Evolutionary conservation across 2,329 filamentous ascomycete genomes (phyloP).

Genomic region (Juglanconis oblonga): DNA sequence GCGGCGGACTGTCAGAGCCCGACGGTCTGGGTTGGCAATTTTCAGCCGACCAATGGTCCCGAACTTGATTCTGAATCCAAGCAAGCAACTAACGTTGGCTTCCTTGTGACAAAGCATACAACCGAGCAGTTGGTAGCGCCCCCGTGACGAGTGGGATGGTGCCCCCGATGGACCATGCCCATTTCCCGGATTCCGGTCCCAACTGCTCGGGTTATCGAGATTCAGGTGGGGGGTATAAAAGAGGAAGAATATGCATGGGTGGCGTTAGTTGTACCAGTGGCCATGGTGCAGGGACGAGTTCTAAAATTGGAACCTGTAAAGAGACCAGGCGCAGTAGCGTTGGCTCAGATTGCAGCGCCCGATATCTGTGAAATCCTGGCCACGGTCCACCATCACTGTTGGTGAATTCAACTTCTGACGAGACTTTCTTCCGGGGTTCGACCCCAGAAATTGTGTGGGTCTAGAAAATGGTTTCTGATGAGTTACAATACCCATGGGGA

Average conservation of each 20-base stretch:
- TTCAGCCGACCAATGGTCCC: neutral
- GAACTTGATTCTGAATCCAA: neutral
- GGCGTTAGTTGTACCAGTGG: neutral
- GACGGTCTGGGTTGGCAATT: neutral
- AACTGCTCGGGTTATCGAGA: constrained; percentile 5
- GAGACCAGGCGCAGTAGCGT: constrained; percentile 16
- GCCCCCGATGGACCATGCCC: neutral
- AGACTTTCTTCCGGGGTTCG: neutral
- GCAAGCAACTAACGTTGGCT: neutral
- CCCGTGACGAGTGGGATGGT: neutral
- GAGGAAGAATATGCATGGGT: neutral
- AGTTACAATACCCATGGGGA: neutral
- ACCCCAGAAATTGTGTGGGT: neutral
- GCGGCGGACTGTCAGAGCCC: neutral
- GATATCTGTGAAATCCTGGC: neutral
- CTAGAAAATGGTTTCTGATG: neutral
- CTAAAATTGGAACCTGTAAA: constrained; percentile 13
- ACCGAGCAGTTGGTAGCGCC: too few relatives aligned
- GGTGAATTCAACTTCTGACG: neutral
- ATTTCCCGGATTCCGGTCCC: neutral
- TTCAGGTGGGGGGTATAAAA: neutral
- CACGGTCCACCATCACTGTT: neutral
- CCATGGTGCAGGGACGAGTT: neutral
- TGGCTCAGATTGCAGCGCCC: constrained; percentile 15
- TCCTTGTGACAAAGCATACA: neutral